Evolutionary conservation across 768 basidiomycete species (phyloP), one percentile per base, ranked within the genome.

Genomic region (Leccinum imitatum): DNA sequence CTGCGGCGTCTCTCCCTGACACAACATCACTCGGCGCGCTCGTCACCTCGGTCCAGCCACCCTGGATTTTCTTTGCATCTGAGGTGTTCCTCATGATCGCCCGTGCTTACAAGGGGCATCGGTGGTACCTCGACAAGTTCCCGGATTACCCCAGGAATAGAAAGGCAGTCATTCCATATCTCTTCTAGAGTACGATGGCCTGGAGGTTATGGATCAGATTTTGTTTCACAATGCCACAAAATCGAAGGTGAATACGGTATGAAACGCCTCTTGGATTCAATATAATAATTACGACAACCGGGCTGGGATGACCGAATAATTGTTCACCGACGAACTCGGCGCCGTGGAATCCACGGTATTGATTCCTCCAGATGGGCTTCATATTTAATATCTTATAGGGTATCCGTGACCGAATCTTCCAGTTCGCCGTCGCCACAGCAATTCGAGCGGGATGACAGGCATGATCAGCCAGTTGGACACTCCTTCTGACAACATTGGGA

Each of bases 41-140:
- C 13, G 71, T 76, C 41, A 72, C 84, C 14, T 78, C 84, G 1
- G 47, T 65, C n/a, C 73, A 75, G 7, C 91, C 95, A 0, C 91
- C 93, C 1, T 94, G 86, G 80, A 75, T 93, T 27, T 98, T 98
- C 75, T 65, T 95, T 30, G 48, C 86, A 21, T 74, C 84, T 3
- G 93, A 96, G 70, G 59, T 98, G 1, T 69, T 83, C 17, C 59
- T 85, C 23, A 98, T 98, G 95, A 65, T 90, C 13, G 90, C 93
- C 0, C 78, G 95, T 23, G 91, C 91, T 3, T 81, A 87, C 56
- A 84, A 84, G 54, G 93, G 93, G 2, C 95, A 97, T 66, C 67
- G 65, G 63, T 98, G 96, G 96, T 98, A 98, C 72, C 81, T 83
- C 52, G 61, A 76, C 58, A 88, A 81, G 55, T 96, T 98, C 69